These are phyloP conservation scores for Hypoxylon sp. DNA, from an alignment of 2,329 filamentous ascomycete species.

Conservation along the genomic window DNA sequence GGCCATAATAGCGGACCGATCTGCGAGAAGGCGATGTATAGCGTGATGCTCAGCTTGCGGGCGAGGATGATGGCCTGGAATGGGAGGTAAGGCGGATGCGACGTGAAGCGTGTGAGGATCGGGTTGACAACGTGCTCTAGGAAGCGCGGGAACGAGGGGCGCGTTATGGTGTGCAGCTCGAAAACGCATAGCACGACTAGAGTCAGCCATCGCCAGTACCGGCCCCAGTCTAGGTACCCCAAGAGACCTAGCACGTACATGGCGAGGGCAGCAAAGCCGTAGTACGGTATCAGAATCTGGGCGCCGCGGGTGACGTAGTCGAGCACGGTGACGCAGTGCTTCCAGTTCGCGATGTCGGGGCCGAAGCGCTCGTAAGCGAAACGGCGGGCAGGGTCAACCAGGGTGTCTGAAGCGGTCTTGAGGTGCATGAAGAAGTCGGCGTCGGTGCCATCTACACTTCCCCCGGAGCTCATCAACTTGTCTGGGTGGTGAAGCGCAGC, in stretches of 20 bases:
- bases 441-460: constrained; percentile 51
- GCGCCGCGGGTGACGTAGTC: constrained; percentile 79
- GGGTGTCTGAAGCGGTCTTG: constrained; percentile 84
- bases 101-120: constrained; percentile 54
- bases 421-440: constrained; percentile 79
- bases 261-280: constrained; percentile 66
- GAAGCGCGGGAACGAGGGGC: constrained; percentile 63
- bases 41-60: constrained; percentile 79
- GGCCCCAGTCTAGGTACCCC: constrained; percentile 76
- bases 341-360: constrained; percentile 75
- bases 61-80: constrained; percentile 85
- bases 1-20: constrained; percentile 75
- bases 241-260: constrained; percentile 73
- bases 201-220: constrained; percentile 74
- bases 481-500: constrained; percentile 83
- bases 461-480: constrained; percentile 66
- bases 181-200: constrained; percentile 66
- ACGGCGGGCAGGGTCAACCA: constrained; percentile 79
- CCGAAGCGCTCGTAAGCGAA: constrained; percentile 95
- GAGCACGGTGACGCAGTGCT: constrained; percentile 73
- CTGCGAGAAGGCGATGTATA: constrained; percentile 87
- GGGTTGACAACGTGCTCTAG: constrained; percentile 61
- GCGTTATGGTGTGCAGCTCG: constrained; percentile 68
- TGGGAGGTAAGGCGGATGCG: constrained; percentile 76
- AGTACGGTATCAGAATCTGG: constrained; percentile 71